A percentile compares a stretch with the other conserved stretches of the same genome.
Conservation (phyloP, 164 flowering plant species). For the Annona squamosa region DNA sequence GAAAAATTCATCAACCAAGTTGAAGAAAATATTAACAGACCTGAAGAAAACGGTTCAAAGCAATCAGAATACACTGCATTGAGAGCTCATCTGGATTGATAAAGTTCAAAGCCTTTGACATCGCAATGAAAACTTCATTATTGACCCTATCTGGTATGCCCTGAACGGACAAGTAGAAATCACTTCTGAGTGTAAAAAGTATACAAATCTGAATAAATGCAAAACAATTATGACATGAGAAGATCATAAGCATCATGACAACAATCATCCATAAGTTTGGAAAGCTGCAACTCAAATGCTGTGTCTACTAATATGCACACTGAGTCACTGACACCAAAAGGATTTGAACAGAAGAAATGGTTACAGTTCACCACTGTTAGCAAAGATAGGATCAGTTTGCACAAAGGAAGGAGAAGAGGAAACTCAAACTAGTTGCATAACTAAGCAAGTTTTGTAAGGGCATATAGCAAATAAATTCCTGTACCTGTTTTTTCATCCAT, state of each 20-base stretch:
- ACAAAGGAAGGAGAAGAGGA: background rate
- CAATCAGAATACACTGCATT: conserved; percentile 95
- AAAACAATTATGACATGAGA: background rate
- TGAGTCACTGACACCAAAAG: no score
- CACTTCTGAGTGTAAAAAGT: background rate
- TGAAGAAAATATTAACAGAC: conserved; percentile 25
- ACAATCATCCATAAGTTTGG: background rate
- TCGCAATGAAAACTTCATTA: conserved; percentile 88
- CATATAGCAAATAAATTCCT: background rate
- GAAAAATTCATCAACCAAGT: background rate
- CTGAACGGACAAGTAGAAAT: conserved; percentile 26
- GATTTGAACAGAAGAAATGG: background rate
- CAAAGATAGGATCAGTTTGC: background rate
- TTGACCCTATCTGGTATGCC: conserved; percentile 93
- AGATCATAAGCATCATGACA: background rate
- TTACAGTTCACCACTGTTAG: background rate
- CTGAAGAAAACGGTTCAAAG: conserved; percentile 96
- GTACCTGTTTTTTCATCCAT: conserved; percentile 95
- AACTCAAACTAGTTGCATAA: background rate
- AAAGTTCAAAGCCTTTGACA: conserved; percentile 98
- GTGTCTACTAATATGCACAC: background rate
- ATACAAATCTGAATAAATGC: background rate
- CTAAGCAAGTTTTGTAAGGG: background rate
- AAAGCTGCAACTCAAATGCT: background rate
- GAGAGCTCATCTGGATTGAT: conserved; percentile 98